Conservation (phyloP, 2,329 filamentous ascomycete species). For the Colletotrichum sp. region DNA sequence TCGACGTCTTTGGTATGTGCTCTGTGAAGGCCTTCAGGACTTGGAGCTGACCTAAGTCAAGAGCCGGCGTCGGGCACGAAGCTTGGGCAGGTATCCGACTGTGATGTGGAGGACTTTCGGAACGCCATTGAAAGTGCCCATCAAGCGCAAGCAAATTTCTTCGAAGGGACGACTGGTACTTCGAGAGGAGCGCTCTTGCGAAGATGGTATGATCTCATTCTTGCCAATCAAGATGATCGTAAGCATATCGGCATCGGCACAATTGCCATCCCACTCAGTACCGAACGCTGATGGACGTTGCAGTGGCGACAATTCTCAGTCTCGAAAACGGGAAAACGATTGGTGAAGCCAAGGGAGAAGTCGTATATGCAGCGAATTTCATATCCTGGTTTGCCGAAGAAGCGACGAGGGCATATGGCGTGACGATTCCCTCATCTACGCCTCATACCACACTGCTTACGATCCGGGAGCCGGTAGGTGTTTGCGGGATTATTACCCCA, state of each 20-base stretch:
- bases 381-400: slow-evolving; percentile 62
- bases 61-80: slow-evolving; percentile 55
- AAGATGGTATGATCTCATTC: slow-evolving; percentile 40
- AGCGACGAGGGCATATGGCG: slow-evolving; percentile 60
- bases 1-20: neutral
- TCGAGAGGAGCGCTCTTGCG: slow-evolving; percentile 36
- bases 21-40: neutral
- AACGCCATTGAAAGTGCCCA: slow-evolving; percentile 41
- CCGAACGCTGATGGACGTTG: neutral
- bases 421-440: slow-evolving; percentile 47
- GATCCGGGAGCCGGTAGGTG: slow-evolving; percentile 66
- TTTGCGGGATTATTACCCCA: slow-evolving; percentile 70
- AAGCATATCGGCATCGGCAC: neutral
- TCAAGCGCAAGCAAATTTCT: slow-evolving; percentile 38
- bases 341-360: slow-evolving; percentile 55
- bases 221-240: slow-evolving; percentile 35
- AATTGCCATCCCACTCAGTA: neutral
- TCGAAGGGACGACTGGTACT: slow-evolving; percentile 40
- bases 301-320: slow-evolving; percentile 39
- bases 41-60: neutral
- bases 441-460: slow-evolving; percentile 65
- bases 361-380: slow-evolving; percentile 60
- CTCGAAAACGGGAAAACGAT: slow-evolving; percentile 63
- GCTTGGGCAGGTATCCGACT: slow-evolving; percentile 56
- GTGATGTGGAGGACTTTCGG: slow-evolving; percentile 27